Base-by-base conservation (phyloP, 805 yeast species). In the Candida saitoana region DNA sequence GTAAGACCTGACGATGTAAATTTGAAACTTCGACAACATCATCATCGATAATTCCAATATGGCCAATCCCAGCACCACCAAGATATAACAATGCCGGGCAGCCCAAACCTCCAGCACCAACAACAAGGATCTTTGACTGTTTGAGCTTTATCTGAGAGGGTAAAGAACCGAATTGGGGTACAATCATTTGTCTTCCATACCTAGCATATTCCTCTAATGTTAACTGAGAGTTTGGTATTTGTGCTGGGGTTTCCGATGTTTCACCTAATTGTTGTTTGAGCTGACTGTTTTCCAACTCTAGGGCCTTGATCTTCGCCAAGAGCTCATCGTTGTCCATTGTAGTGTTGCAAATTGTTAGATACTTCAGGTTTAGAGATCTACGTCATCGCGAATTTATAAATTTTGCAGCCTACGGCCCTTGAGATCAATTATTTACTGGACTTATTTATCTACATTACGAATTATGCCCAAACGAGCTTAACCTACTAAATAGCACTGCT, bases 51-150 rank as follows among this genome's bases (percentile, higher is more conserved):
- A 93, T 84, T 3, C 96, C 96, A 17, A 93, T 70, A 2, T 65
- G 60, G 1, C 96, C 98, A 3, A 91, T 67, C 3, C 99, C 99
- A 0, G 96, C 84, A 0, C 95, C 96, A 0, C 82, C 81, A 2
- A 93, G 63, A 56, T 93, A 93, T 34, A 86, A 71, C 38, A 91
- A 60, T 0, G 95, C 95, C 0, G 99, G 97, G 50, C 95, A 84
- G 0, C 99, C 98, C 5, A 93, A 69, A 0, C 99, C 99, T 8
- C 99, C 99, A 1, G 97, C 97, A 1, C 99, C 99, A 5, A 93
- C 73, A 0, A 93, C 90, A 18, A 91, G 61, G 0, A 90, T 76
- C 39, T 69, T 76, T 2, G 91, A 44, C 0, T 60, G 49, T 48
- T 80, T 82, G 36, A 93, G 61, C 34, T 63, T 67, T 5, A 74